Base-by-base conservation (phyloP, 805 yeast genomes). In the Pichia membranifaciens region DNA sequence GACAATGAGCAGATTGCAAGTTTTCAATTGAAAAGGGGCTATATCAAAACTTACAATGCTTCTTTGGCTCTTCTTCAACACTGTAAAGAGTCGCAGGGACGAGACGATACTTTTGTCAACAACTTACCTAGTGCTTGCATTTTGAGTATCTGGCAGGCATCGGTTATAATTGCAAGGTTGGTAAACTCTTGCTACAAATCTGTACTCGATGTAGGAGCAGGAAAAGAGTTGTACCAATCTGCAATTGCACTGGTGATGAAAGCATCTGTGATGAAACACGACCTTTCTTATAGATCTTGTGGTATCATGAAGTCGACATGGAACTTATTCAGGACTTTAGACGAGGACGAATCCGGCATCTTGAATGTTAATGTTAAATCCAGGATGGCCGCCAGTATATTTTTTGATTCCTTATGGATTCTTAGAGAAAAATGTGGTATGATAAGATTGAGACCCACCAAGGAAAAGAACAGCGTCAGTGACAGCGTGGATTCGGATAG, bases 291-390 rank as follows among this genome's bases (percentile, higher is more conserved):
- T 62, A 76, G 98, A 54, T 86, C 96, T 0, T 82, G 95, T 40
- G 96, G 96, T 8, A 88, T 93, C 50, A 87, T 93, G 93, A 78
- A 85, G 58, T 89, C 89, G 59, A 82, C 89, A 71, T 91, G 99
- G 99, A 87, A 84, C 50, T 72, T 89, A 50, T 86, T 86, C 64
- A 77, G 83, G 43, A 74, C 83, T 4, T 68, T 89, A 55, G 78
- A 81, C 53, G 82, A 78, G 37, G 78, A 76, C 51, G 65, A 58
- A 32, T 64, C 64, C n/a, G 54, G 61, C 48, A 64, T 66, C 9
- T 62, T 63, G 15, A 67, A 70, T 36, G 80, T 86, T 4, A 75
- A 75, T 3, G 82, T 90, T 15, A 73, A 86, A 43, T 83, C 95
- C 5, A 76, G 99, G 55, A 84, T 88, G 95, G 78, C 95, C 8